Evolutionary conservation across 345 rosid genomes (phyloP), one percentile per base, ranked within the genome.

Genomic region (Gynandropsis gynandra): DNA sequence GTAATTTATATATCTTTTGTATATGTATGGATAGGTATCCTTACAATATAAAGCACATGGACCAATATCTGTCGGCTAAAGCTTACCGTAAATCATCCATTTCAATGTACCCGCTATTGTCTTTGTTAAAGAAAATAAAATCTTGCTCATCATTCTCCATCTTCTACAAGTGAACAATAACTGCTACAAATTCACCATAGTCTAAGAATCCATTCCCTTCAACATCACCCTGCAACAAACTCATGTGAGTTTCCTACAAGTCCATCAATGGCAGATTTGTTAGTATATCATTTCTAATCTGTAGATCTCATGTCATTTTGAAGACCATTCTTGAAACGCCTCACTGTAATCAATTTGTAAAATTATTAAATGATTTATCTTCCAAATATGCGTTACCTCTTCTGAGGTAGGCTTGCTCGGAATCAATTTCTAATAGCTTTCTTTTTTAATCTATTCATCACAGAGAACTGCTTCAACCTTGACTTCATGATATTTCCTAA

Each of bases 101-200:
- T 52, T 90, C 98, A 31, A 90, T 84, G 73, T 68, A 87, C 27
- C 92, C 89, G 67, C 80, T 90, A 40, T 76, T 85, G 72, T 90
- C 87, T 64, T 69, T 84, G 67, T 90, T 96, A 32, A 90, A 90
- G 63, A 80, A 90, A 85, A 74, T 79, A 70, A 90, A 90, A 49
- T 96, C 96, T 71, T 90, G 96, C 36, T 87, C 98, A 60, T 87
- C 96, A 36, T 90, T 90, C 72, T 82, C 98, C 95, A 90, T n/a
- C n/a, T n/a, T n/a, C n/a, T n/a, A n/a, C n/a, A n/a, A n/a, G n/a
- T n/a, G n/a, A n/a, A n/a, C n/a, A n/a, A n/a, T n/a, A n/a, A n/a
- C n/a, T n/a, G n/a, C n/a, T n/a, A n/a, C n/a, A n/a, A n/a, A n/a
- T n/a, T 90, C 98, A 19, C 96, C 95, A 45, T 90, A 90, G 68